Base-by-base conservation (phyloP, 2,329 filamentous ascomycete genomes). In the Teratosphaeriaceae sp. region DNA sequence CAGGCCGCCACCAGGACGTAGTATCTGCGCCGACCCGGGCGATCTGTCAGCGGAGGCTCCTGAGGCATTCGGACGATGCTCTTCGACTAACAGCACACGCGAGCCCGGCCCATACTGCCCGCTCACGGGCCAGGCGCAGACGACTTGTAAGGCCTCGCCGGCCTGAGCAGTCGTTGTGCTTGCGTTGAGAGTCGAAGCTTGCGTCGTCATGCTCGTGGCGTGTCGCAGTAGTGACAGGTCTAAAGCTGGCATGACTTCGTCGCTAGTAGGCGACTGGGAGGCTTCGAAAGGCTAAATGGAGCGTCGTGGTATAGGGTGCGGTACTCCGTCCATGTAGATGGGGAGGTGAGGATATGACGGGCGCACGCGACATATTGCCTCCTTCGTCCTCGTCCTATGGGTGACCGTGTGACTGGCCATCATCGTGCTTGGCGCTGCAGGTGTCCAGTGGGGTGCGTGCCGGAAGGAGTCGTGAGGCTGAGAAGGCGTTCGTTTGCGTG, bases 1-100 rank as follows among this genome's bases (percentile, higher is more conserved):
- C 80, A 84, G 2, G 78, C 72, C 38, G 75, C 71, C 38, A 84
- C 73, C 1, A 84, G 72, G 33, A 76, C 69, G 56, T 85, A 84
- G 58, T 83, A 81, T 46, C 77, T 78, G 47, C 44, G 13, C 48
- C 24, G 26, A 18, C n/a, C n/a, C n/a, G n/a, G n/a, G n/a, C n/a
- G 26, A 47, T 30, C 21, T 34, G 33, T 36, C 18, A 40, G 27
- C 11, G n/a, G 1, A 31, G 2, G 18, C 2, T 38, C 19, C 11
- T 24, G 30, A 23, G 37, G 15, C 34, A 42, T 21, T 36, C 22
- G 42, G 35, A n/a, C n/a, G n/a, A 34, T 12, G 7, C 8, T 16
- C 15, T 12, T 34, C 11, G 7, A 63, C 71, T 56, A 56, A 77
- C 69, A 79, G 55, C 27, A 74, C 58, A 49, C 76, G 64, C 1